Base-by-base conservation (phyloP, 805 yeast genomes). In the Ogataea polymorpha region DNA sequence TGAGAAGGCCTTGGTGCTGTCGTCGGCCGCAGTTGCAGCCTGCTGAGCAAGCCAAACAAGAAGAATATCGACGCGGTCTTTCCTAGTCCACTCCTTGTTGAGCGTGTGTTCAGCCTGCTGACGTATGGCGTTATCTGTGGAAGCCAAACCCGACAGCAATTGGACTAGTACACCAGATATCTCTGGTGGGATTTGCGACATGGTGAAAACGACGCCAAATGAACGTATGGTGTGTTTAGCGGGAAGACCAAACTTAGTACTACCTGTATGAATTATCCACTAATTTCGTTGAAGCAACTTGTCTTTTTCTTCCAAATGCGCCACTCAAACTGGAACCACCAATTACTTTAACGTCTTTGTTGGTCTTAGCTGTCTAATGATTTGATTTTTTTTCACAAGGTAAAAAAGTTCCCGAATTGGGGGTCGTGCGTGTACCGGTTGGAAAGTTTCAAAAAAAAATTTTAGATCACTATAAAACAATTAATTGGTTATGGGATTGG, bases 1-100 rank as follows among this genome's bases (percentile, higher is more conserved):
- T 12, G 93, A 72, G 55, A 89, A 81, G 0, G 91, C 78, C 44
- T 77, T 70, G 5, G 75, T 63, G n/a, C 75, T 69, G 34, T 80
- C 80, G 48, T 74, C 74, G n/a, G 70, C 66, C 9, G 90, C 86
- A 25, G 54, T 56, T 3, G 81, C 72, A 3, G 96, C 80, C 54
- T 83, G 90, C 59, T 84, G 86, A 4, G 96, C 89, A 35, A 91
- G 71, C 53, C 87, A 93, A 2, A 83, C 69, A 44, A 91, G 69
- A 32, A 91, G 67, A 43, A 80, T 61, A 50, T 83, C 90, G 33
- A 86, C 84, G 42, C 80, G 79, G 25, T 77, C 80, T 30, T 72
- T 63, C 13, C 72, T 72, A 18, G 82, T 75, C 97, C 97, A 93
- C 21, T 84, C 85, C 10, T 71, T 67, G 54, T 84, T 85, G 37